Evolutionary conservation across 2,329 filamentous ascomycete species (phyloP).

Genomic region (Akanthomyces muscarius): DNA sequence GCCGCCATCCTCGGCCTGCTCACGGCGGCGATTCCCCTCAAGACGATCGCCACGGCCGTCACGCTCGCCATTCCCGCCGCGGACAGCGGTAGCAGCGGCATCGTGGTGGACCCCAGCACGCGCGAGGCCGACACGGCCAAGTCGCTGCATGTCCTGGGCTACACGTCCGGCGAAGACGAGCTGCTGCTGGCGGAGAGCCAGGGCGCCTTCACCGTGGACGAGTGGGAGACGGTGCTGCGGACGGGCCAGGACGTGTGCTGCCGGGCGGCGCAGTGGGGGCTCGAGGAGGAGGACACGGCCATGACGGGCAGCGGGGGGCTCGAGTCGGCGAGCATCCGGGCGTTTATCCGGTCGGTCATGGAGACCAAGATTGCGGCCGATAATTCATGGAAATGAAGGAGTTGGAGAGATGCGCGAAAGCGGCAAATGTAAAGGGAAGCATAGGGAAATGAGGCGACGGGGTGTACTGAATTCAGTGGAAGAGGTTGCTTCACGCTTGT

Average conservation of each 20-base stretch:
- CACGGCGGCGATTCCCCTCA: conserved; percentile 77
- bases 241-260: conserved; percentile 64
- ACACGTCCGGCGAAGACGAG: conserved; percentile 63
- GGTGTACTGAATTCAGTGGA: neutral
- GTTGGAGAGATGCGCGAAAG: neutral
- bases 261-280: conserved; percentile 28
- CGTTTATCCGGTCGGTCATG: conserved; percentile 59
- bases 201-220: conserved; percentile 68
- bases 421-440: neutral
- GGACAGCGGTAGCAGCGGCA: conserved; percentile 29
- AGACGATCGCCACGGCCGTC: conserved; percentile 63
- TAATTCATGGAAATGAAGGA: conserved; percentile 53
- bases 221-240: conserved; percentile 70
- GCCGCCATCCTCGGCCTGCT: conserved; percentile 73
- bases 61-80: conserved; percentile 55
- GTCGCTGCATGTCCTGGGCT: conserved; percentile 80
- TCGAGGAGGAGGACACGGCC: conserved; percentile 39
- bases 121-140: conserved; percentile 57
- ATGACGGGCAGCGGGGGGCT: conserved; percentile 38
- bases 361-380: conserved; percentile 51
- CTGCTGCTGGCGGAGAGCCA: conserved; percentile 78
- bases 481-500: neutral
- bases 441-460: neutral
- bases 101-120: conserved; percentile 59
- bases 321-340: conserved; percentile 48